A percentile compares a stretch with the other conserved stretches of the same genome.
Evolutionary conservation across 2,329 filamentous ascomycete species (phyloP).

Genomic region (Penicillium sp.): DNA sequence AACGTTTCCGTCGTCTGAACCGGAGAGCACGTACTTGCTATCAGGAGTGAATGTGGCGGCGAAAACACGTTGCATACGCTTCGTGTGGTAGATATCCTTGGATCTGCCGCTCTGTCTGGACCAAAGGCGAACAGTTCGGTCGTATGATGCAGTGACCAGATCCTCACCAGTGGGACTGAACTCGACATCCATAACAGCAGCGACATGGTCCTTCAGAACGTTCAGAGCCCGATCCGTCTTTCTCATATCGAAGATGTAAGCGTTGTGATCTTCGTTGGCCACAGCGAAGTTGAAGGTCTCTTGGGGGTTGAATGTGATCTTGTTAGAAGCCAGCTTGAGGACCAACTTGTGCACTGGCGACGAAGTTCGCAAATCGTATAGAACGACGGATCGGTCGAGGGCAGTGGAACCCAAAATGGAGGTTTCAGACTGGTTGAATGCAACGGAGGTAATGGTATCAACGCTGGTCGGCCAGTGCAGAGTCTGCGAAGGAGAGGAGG

Average conservation of each 20-base stretch:
- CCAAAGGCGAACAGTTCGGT: constrained; percentile 86
- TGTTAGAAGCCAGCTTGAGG: constrained; percentile 79
- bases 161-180: constrained; percentile 94
- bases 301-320: constrained; percentile 92
- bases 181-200: constrained; percentile 93
- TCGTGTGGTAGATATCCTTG: constrained; percentile 93
- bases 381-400: constrained; percentile 79
- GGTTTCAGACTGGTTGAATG: constrained; percentile 93
- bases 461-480: constrained; percentile 83
- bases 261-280: constrained; percentile 92
- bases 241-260: constrained; percentile 91
- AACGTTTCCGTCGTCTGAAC: constrained; percentile 90
- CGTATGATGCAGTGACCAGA: constrained; percentile 85
- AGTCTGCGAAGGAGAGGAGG: constrained; percentile 74
- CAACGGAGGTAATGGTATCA: constrained; percentile 84
- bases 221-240: constrained; percentile 86
- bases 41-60: constrained; percentile 83
- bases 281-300: constrained; percentile 94
- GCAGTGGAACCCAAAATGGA: constrained; percentile 84
- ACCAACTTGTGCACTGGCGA: constrained; percentile 79
- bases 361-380: constrained; percentile 89
- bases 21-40: constrained; percentile 83
- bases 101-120: constrained; percentile 77
- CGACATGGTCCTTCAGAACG: constrained; percentile 84
- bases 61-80: constrained; percentile 95